Base-by-base conservation (phyloP, 2,329 filamentous ascomycete genomes). In the Diaporthe eres region DNA sequence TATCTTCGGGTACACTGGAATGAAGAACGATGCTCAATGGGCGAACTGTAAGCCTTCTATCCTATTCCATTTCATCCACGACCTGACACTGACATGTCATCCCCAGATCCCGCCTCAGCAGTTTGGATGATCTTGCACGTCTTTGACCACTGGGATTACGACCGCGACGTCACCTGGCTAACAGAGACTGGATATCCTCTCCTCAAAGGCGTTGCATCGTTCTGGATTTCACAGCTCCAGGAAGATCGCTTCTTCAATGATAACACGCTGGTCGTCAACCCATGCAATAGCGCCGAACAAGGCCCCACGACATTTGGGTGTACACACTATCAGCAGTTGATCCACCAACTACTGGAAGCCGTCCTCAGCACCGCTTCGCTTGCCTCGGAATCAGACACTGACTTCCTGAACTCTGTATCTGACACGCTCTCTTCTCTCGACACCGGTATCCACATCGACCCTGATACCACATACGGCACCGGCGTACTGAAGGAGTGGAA, bases 111-210 rank as follows among this genome's bases (percentile, higher is more conserved):
- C 39, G 87, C 85, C 0, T 84, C 87, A 0, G 86, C 87, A 1
- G 88, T 89, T 1, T 92, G 90, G 90, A 87, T 91, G 84, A 90
- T 90, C 85, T 88, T 90, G 75, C 89, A 92, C 77, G 87, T 92
- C 2, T 89, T 86, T 81, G 89, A 92, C 75, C 86, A 89, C 78
- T 92, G 86, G 80, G 86, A 88, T 47, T 92, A 91, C 78, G 87
- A 85, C 2, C 85, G 83, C 37, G 85, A 91, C 77, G 58, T 78
- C 0, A 79, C 81, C 1, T 91, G 88, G 88, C 83, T 89, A 79
- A 34, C 82, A 76, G 17, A 85, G 7, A 82, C 83, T 9, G 90
- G 88, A 0, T 92, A 90, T 73, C 89, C 87, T 1, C 82, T 91
- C 1, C 79, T 91, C 34, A 90, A 89, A 77, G 87, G 86, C 2